phyloP scores from a whole-genome alignment of 805 yeast genomes.

The Crinitomyces ghanaensis region DNA sequence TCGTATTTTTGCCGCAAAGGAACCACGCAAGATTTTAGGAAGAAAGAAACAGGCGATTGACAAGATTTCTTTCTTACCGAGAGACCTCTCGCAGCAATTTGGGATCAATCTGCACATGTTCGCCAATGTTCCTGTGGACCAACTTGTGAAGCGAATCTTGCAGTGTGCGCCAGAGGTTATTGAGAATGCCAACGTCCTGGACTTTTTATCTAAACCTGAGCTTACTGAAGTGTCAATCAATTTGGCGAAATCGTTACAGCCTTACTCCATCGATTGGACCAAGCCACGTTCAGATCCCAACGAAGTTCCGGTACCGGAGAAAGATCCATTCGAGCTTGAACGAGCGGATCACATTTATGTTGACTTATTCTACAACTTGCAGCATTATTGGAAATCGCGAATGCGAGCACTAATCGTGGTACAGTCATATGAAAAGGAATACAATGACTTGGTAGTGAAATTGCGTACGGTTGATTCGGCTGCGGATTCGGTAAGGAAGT shows the following conservation, averaged over 20 bases:
- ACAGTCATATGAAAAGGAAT: constrained; percentile 67
- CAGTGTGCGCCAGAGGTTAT: constrained; percentile 66
- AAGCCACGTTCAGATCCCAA: constrained; percentile 27
- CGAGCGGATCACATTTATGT: constrained; percentile 79
- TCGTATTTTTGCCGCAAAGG: constrained; percentile 76
- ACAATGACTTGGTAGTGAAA: constrained; percentile 55
- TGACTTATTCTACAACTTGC: constrained; percentile 72
- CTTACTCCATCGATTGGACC: constrained; percentile 68
- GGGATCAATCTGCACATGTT: constrained; percentile 85
- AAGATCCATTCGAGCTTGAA: constrained; percentile 66
- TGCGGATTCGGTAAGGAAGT: constrained; percentile 48
- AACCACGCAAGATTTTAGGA: constrained; percentile 36
- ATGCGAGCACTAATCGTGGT: constrained; percentile 69
- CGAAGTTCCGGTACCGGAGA: constrained; percentile 36
- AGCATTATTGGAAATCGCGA: constrained; percentile 86
- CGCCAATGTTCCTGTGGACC: constrained; percentile 48
- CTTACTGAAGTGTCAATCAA: constrained; percentile 65
- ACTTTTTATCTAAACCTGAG: constrained; percentile 68
- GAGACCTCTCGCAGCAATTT: constrained; percentile 88
- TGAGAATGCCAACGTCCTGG: constrained; percentile 62
- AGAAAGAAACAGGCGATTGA: constrained; percentile 37
- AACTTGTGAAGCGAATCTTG: constrained; percentile 57
- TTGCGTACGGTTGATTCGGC: constrained; percentile 66
- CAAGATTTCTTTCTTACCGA: constrained; percentile 58
- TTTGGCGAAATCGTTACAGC: constrained; percentile 59